Base-by-base conservation (phyloP, 2,329 filamentous ascomycete genomes). In the Exophiala calicioides region DNA sequence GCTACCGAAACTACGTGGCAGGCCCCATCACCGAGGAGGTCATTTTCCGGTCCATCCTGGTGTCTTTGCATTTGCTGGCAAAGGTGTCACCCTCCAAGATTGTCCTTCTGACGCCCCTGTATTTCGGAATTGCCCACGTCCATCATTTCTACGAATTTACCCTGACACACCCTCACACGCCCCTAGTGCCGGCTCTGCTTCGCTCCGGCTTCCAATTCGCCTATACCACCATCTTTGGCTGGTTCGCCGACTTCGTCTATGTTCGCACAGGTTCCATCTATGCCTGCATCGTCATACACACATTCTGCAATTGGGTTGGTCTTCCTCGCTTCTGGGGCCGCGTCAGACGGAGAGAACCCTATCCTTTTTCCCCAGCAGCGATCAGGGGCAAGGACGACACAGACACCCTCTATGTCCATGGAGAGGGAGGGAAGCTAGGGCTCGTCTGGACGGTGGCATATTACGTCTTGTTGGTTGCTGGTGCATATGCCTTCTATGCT, bases 141-240 rank as follows among this genome's bases (percentile, higher is more conserved):
- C 91, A 98, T 69, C 93, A 98, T 70, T 89, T 95, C 66, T 95
- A 95, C 72, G 93, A 97, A 70, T 95, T 95, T 68, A 80, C 86
- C 46, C 75, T 95, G 47, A 88, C 86, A 1, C 82, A 94, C 59
- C 88, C 88, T 6, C 75, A 81, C 53, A 82, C 85, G 1, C 79
- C 87, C 1, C 62, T 84, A 9, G 56, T 76, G 1, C 75, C 80
- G 2, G 82, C 85, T 5, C 61, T 93, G 4, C 63, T 86, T 20
- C 82, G 88, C 38, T 89, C 88, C 2, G 56, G 90, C 8, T 78
- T 97, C 56, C 93, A 97, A 65, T 85, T 98, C 60, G 75, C 78
- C 3, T 98, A 95, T 68, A 98, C 93, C 0, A 90, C 88, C 5
- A 68, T 97, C 4, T 98, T 98, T 62, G 93, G 93, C 52, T 90